These are phyloP conservation scores for Gastrodia elata DNA, from an alignment of 106 monocot genomes.

Conservation along the genomic window DNA sequence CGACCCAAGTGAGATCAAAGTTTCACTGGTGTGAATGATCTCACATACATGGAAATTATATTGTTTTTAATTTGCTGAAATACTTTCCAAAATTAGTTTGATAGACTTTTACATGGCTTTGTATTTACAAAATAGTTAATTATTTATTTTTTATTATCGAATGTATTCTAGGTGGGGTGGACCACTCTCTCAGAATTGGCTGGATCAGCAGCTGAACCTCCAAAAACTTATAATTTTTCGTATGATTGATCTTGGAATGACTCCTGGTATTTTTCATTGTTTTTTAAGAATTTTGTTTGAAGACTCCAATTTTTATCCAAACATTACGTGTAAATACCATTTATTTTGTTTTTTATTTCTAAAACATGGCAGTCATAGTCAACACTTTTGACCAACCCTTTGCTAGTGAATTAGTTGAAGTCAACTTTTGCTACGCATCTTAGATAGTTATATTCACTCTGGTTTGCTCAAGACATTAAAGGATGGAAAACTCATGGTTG, in stretches of 20 bases:
- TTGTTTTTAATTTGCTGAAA: neutral
- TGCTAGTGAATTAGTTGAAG: too few species aligned
- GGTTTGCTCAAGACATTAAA: too few species aligned
- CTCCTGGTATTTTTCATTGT: conserved; percentile 57
- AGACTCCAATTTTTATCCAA: neutral
- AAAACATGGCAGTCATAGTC: too few species aligned
- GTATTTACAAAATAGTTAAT: neutral
- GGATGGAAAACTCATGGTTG: too few species aligned
- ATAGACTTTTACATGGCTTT: neutral
- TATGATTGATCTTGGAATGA: conserved; percentile 92
- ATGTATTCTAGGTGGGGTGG: conserved; percentile 76
- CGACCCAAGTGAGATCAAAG: too few species aligned
- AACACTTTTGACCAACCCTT: too few species aligned
- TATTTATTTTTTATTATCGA: neutral
- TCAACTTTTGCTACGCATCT: too few species aligned
- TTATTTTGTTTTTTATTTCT: neutral
- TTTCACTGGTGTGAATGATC: too few species aligned
- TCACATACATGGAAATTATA: neutral
- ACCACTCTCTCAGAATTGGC: conserved; percentile 81
- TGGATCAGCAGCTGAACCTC: conserved; percentile 59
- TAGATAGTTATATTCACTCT: too few species aligned
- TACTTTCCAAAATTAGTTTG: neutral
- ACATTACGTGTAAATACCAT: neutral
- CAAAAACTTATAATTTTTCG: conserved; percentile 65
- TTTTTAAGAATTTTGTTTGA: neutral